Evolutionary conservation across 2,329 filamentous ascomycete species (phyloP), one percentile per base, ranked within the genome.

Genomic region (Seiridium unicorne): DNA sequence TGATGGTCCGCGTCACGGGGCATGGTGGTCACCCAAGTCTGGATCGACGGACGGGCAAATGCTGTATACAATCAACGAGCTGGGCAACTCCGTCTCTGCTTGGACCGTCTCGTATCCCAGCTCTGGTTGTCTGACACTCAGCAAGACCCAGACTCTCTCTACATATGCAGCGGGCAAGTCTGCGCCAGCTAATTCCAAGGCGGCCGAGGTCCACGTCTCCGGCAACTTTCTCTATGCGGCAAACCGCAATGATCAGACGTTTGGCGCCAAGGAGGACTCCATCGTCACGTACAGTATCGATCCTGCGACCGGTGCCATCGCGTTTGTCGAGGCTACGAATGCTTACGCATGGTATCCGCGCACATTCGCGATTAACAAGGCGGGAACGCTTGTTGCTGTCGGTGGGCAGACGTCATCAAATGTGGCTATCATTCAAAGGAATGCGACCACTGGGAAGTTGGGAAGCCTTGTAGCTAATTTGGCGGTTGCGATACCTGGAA

Each of bases 1-100:
- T 5, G 79, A 81, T 44, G 83, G 84, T 0, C 83, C 83, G 0
- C 77, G 83, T 34, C 84, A 86, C 67, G 81, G 76, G 10, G 72
- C 75, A 4, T 86, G 81, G 70, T 84, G 80, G 79, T 71, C 72
- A 11, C 74, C 73, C 18, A 68, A 63, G 18, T 57, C 57, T 51
- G 68, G 65, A 18, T 66, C 67, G 34, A 70, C 67, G 4, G 63
- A 62, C 32, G 68, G 67, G 3, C 69, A 70, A 26, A 69, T 69
- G 61, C 65, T 78, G 1, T 79, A 77, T 70, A 73, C 73, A 7
- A 73, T 83, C n/a, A 79, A 79, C 61, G 82, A 85, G 72, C 74
- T 84, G 0, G 73, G 73, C 3, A 82, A 82, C 62, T 79, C 79
- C 0, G 69, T 85, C 11, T 79, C 81, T 1, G 73, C 77, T 0